phyloP scores from a whole-genome alignment of 371 early-diverging fungal genomes.

The Zopfochytrium polystomum region DNA sequence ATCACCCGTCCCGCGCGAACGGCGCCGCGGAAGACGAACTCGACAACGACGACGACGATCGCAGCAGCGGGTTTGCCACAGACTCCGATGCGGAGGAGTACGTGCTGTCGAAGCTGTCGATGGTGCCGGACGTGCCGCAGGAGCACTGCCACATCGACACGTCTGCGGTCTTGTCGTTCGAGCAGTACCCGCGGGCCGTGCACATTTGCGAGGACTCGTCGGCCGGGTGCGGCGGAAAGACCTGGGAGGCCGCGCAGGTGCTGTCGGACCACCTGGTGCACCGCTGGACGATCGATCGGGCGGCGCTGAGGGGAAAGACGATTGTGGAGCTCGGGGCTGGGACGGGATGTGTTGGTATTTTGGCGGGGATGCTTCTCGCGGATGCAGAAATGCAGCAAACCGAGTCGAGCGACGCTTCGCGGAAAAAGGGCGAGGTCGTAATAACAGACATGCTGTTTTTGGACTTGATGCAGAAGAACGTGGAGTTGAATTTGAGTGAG shows the following conservation, averaged over 20 bases:
- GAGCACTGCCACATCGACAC: conserved; percentile 13
- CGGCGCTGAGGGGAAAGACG: background rate
- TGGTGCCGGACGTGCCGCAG: no score
- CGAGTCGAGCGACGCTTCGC: background rate
- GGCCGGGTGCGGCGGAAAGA: conserved; percentile 32
- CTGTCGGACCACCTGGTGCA: conserved; percentile 18
- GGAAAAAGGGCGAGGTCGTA: conserved; percentile 12
- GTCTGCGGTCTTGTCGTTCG: background rate
- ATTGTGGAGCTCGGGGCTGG: conserved; percentile 34
- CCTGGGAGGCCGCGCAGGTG: conserved; percentile 32
- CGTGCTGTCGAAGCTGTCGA: no score
- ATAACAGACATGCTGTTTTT: conserved; percentile 33
- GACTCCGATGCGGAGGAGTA: no score
- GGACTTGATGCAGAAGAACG: conserved; percentile 31
- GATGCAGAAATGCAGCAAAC: background rate
- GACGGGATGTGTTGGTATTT: conserved; percentile 29
- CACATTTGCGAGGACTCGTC: conserved; percentile 27
- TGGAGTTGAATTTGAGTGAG: conserved; percentile 20
- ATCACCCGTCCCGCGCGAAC: no score
- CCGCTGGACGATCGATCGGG: background rate
- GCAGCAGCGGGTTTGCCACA: no score
- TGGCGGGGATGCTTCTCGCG: conserved; percentile 18
- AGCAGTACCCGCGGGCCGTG: conserved; percentile 10
- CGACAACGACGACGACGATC: no score
- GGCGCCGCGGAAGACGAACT: no score